These are phyloP conservation scores for Syzygium jambos DNA, from an alignment of 345 rosid species.

Conservation along the genomic window DNA sequence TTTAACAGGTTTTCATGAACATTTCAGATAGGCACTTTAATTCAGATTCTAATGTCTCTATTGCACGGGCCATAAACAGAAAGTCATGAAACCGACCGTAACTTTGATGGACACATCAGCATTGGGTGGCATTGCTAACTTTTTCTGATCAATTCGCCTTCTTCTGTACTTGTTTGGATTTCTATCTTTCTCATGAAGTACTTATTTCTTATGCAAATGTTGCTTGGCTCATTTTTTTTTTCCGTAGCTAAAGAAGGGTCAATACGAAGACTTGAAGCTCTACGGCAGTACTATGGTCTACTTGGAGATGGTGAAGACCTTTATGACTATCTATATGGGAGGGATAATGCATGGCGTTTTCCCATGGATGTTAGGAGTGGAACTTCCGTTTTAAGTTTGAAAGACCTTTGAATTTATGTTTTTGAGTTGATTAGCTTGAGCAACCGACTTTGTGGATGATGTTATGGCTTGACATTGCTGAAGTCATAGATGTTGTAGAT, in stretches of 20 bases:
- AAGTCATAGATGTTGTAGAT: conserved; percentile 19
- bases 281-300: background rate
- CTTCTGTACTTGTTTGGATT: background rate
- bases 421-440: conserved; percentile 11
- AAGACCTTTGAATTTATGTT: conserved; percentile 18
- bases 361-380: background rate
- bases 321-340: conserved; percentile 1
- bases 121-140: background rate
- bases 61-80: background rate
- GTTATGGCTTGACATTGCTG: conserved; percentile 22
- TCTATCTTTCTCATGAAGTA: background rate
- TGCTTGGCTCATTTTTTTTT: background rate
- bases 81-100: background rate
- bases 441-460: conserved; percentile 25
- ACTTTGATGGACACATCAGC: background rate
- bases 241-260: background rate
- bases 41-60: background rate
- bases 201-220: background rate
- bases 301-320: conserved; percentile 4
- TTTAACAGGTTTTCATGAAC: background rate
- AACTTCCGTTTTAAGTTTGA: conserved; percentile 3
- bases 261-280: background rate
- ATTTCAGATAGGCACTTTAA: background rate
- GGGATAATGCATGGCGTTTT: conserved; percentile 6
- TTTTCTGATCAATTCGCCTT: background rate